A percentile compares a stretch with the other conserved stretches of the same genome.
Evolutionary conservation across 257 asterid species (phyloP).

Genomic region (Solanum paucissectum): DNA sequence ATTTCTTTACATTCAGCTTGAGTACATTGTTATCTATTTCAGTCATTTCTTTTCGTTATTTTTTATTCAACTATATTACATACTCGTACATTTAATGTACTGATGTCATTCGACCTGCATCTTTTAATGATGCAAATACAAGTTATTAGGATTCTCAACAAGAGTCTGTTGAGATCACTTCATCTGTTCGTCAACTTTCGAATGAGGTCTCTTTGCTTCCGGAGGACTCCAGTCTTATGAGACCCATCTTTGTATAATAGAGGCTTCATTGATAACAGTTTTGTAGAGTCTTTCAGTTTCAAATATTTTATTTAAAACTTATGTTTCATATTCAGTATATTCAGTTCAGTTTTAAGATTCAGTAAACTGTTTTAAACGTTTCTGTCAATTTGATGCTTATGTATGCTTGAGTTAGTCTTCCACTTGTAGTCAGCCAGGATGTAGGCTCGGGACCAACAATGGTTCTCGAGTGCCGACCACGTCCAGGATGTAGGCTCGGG

Average conservation of each 20-base stretch:
- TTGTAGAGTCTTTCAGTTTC: background rate
- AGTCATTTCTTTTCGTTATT: background rate
- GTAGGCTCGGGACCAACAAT: no score
- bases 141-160: background rate
- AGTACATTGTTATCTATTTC: no score
- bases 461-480: no score
- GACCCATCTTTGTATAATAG: background rate
- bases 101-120: background rate
- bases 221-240: background rate
- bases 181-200: background rate
- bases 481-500: background rate
- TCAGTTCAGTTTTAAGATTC: background rate
- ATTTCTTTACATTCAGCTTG: background rate
- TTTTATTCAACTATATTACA: no score
- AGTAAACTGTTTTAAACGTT: background rate
- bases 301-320: background rate
- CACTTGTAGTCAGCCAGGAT: background rate
- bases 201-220: background rate
- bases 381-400: background rate
- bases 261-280: background rate
- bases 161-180: background rate
- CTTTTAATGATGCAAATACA: background rate
- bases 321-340: background rate
- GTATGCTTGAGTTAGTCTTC: background rate
- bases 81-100: no score